Conservation (phyloP, 2,329 filamentous ascomycete genomes). For the Penicillium verrucosum region DNA sequence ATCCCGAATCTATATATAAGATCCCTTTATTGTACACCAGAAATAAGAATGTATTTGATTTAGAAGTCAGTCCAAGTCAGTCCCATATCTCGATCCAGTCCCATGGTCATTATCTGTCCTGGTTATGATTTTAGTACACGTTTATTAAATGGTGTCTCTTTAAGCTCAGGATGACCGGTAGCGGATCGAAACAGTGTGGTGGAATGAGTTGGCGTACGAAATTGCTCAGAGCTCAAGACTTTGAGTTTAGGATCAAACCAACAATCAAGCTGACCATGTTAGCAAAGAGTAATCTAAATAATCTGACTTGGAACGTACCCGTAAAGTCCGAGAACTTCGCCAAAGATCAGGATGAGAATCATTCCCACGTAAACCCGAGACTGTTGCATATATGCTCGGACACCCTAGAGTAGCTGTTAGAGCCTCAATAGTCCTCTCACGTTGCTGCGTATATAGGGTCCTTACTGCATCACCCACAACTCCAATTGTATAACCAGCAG, state of each 20-base stretch:
- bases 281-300: slow-evolving; percentile 11
- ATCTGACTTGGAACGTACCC: slow-evolving; percentile 59
- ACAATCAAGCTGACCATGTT: slow-evolving; percentile 70
- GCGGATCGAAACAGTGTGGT: neutral
- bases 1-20: slow-evolving; percentile 20
- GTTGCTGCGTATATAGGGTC: neutral
- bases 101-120: neutral
- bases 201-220: neutral
- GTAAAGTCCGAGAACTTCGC: slow-evolving; percentile 93
- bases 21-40: slow-evolving; percentile 21
- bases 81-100: neutral
- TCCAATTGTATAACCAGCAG: slow-evolving; percentile 94
- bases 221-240: slow-evolving; percentile 38
- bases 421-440: neutral
- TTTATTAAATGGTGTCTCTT: neutral
- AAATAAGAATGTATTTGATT: slow-evolving; percentile 7
- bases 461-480: slow-evolving; percentile 84
- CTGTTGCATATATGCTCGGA: slow-evolving; percentile 94
- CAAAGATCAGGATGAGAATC: slow-evolving; percentile 98
- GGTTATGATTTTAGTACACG: neutral
- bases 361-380: slow-evolving; percentile 96
- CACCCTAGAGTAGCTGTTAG: slow-evolving; percentile 53
- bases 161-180: neutral
- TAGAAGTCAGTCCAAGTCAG: neutral
- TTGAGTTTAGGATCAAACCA: slow-evolving; percentile 87